phyloP scores from a whole-genome alignment of 345 rosid species.

The Cardamine resedifolia region DNA sequence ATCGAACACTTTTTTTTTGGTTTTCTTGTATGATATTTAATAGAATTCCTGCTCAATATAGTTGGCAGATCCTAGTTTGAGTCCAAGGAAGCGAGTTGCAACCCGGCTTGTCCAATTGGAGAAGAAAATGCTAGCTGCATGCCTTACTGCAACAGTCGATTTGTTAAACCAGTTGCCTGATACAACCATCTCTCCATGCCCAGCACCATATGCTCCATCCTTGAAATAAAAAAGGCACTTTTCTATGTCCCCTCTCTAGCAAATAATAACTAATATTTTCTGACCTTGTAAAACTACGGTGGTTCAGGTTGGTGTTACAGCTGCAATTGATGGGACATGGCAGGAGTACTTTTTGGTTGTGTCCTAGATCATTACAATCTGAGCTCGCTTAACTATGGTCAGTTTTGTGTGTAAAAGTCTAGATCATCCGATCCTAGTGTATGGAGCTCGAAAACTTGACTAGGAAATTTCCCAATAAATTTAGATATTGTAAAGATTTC shows the following conservation, averaged over 20 bases:
- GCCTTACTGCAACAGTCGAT: conserved; percentile 60
- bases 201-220: conserved; percentile 77
- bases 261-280: not conserved
- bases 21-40: conserved; percentile 20
- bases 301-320: conserved; percentile 27
- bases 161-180: conserved; percentile 76
- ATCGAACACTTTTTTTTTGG: not conserved
- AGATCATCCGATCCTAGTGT: not conserved
- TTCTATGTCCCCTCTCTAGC: not conserved
- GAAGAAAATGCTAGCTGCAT: conserved; percentile 85
- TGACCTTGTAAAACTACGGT: conserved; percentile 3
- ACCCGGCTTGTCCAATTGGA: conserved; percentile 84
- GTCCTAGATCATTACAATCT: conserved; percentile 14
- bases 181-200: conserved; percentile 76
- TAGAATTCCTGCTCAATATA: conserved; percentile 32
- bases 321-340: conserved; percentile 23
- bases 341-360: conserved; percentile 12
- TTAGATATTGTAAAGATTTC: conserved; percentile 6
- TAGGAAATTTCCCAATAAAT: conserved; percentile 3
- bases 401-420: conserved; percentile 10
- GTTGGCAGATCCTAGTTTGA: conserved; percentile 73
- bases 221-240: conserved; percentile 59
- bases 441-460: conserved; percentile 1
- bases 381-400: conserved; percentile 25
- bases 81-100: conserved; percentile 86